phyloP scores from a whole-genome alignment of 1,284 basidiomycete species.

The Puccinia hordei region DNA sequence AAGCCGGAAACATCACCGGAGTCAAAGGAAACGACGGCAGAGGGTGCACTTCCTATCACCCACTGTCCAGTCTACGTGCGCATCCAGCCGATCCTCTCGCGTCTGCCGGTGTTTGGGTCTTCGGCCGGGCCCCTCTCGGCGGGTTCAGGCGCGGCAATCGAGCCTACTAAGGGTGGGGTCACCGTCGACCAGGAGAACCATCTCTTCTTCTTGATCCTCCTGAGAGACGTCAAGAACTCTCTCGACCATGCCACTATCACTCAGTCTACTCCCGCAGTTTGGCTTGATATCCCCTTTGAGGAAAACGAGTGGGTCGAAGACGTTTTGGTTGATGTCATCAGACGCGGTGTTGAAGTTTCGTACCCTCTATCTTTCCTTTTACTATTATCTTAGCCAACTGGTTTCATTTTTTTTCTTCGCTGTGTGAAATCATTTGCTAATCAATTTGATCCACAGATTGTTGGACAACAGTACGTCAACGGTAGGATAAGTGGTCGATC shows the following conservation, averaged over 20 bases:
- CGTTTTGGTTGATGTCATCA: slow-evolving; percentile 77
- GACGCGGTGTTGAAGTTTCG: slow-evolving; percentile 72
- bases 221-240: slow-evolving; percentile 78
- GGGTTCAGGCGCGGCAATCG: slow-evolving; percentile 60
- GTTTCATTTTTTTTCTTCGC: no score
- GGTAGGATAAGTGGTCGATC: slow-evolving; percentile 38
- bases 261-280: slow-evolving; percentile 75
- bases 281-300: slow-evolving; percentile 84
- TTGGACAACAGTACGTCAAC: slow-evolving; percentile 50
- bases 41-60: slow-evolving; percentile 60
- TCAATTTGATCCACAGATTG: background rate
- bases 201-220: slow-evolving; percentile 80
- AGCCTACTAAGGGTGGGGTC: slow-evolving; percentile 54
- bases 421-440: background rate
- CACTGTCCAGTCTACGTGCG: slow-evolving; percentile 90
- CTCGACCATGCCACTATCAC: slow-evolving; percentile 75
- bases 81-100: slow-evolving; percentile 79
- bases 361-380: background rate
- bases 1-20: background rate
- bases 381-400: background rate
- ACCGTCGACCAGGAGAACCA: slow-evolving; percentile 61
- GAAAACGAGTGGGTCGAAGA: slow-evolving; percentile 92
- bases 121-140: slow-evolving; percentile 75
- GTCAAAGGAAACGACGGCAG: background rate
- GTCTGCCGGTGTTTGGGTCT: slow-evolving; percentile 72